Evolutionary conservation across 2,329 filamentous ascomycete genomes (phyloP).

Genomic region (Trichoderma brevicompactum): DNA sequence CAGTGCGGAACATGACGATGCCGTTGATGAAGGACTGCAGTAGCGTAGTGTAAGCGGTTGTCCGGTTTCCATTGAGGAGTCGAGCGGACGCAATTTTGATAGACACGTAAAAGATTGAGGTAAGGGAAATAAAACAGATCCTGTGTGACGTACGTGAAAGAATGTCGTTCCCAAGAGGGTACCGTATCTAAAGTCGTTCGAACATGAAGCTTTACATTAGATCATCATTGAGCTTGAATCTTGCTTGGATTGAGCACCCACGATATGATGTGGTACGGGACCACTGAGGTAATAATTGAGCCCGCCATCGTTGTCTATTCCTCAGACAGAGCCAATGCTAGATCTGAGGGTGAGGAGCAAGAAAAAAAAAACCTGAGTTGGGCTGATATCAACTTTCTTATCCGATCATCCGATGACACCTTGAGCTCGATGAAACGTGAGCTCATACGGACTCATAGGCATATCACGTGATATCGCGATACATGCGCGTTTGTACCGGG

Average conservation of each 20-base stretch:
- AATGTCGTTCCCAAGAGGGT: slow-evolving; percentile 84
- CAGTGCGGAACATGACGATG: slow-evolving; percentile 73
- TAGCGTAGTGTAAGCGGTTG: slow-evolving; percentile 14
- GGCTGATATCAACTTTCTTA: background rate
- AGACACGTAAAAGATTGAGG: background rate
- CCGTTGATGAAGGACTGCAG: slow-evolving; percentile 73
- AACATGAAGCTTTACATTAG: slow-evolving; percentile 12
- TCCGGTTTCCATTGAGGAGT: background rate
- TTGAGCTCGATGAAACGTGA: background rate
- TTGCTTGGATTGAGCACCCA: slow-evolving; percentile 45
- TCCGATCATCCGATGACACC: background rate
- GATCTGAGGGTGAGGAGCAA: background rate
- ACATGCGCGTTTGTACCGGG: slow-evolving; percentile 35
- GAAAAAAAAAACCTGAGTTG: background rate
- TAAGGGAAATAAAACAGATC: background rate
- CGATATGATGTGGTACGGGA: slow-evolving; percentile 78
- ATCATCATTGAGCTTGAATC: background rate
- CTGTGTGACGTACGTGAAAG: slow-evolving; percentile 67
- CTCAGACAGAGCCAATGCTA: background rate
- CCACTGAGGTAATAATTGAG: slow-evolving; percentile 64
- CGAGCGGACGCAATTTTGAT: background rate
- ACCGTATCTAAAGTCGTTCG: slow-evolving; percentile 67
- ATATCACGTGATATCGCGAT: slow-evolving; percentile 42
- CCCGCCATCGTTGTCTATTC: slow-evolving; percentile 47
- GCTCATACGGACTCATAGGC: background rate